phyloP scores from a whole-genome alignment of 1,284 basidiomycete species.

The Sporisorium iseilematis-ciliati region DNA sequence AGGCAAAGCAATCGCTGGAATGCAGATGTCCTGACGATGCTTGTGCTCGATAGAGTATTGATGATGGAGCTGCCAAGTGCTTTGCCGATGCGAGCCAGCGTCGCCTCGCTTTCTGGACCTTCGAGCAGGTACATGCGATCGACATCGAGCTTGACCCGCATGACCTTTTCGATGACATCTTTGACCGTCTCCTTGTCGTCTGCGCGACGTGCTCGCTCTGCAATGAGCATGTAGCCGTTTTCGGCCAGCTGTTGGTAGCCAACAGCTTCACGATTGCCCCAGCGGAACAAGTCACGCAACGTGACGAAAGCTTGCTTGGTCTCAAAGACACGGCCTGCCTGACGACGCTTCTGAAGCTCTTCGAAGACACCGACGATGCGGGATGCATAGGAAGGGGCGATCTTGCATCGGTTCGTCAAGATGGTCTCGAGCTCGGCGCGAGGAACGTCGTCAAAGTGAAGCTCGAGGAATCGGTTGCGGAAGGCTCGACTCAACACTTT shows the following conservation, averaged over 20 bases:
- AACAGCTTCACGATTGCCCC: constrained; percentile 87
- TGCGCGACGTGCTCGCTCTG: constrained; percentile 84
- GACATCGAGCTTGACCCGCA: constrained; percentile 85
- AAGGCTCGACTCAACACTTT: constrained; percentile 96
- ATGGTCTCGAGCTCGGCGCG: constrained; percentile 93
- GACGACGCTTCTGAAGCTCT: constrained; percentile 91
- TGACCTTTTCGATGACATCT: constrained; percentile 88
- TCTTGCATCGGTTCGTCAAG: constrained; percentile 63
- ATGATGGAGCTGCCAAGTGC: constrained; percentile 36
- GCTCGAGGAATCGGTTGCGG: constrained; percentile 97
- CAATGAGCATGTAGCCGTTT: constrained; percentile 97
- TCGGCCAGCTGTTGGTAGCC: constrained; percentile 93
- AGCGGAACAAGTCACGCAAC: constrained; percentile 94
- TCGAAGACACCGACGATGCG: constrained; percentile 92
- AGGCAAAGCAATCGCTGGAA: constrained; percentile 92
- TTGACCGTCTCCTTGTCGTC: constrained; percentile 92
- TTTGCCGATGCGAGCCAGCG: constrained; percentile 54
- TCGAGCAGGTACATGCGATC: constrained; percentile 74
- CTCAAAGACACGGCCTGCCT: constrained; percentile 92
- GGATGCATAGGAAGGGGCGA: constrained; percentile 78
- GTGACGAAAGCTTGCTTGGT: constrained; percentile 97
- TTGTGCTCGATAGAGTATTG: constrained; percentile 71
- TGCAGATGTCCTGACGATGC: constrained; percentile 88
- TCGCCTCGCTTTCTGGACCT: constrained; percentile 67
- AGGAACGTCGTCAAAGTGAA: constrained; percentile 97